Evolutionary conservation across 306 rosid species (phyloP).

Genomic region (Oemleria cerasiformis): DNA sequence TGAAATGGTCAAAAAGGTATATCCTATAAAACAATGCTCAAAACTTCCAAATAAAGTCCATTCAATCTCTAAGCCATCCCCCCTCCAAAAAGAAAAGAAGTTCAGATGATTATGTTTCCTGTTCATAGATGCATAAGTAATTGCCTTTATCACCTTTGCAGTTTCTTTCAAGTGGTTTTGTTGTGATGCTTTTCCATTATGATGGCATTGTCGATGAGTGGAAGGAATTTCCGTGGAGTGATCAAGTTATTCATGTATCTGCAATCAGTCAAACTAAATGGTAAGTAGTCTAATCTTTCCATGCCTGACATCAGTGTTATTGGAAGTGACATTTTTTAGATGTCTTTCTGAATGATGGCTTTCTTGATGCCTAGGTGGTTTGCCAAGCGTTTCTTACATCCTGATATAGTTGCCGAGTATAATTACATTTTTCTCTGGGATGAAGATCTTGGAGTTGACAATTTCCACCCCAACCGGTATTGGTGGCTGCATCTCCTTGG

Average conservation of each 20-base stretch:
- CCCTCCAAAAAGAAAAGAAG: background rate
- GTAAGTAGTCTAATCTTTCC: slow-evolving; percentile 35
- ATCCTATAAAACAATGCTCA: background rate
- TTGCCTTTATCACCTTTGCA: slow-evolving; percentile 28
- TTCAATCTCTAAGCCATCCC: background rate
- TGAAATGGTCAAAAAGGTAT: slow-evolving; percentile 83
- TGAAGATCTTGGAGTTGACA: slow-evolving; percentile 89
- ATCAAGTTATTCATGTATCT: slow-evolving; percentile 60
- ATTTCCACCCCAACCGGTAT: slow-evolving; percentile 69
- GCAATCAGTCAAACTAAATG: slow-evolving; percentile 75
- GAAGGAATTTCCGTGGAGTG: slow-evolving; percentile 63
- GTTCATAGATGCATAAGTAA: slow-evolving; percentile 1
- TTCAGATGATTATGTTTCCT: background rate
- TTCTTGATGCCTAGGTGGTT: slow-evolving; percentile 73
- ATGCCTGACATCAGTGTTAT: slow-evolving; percentile 6
- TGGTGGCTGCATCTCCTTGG: slow-evolving; percentile 18
- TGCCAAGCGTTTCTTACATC: slow-evolving; percentile 96
- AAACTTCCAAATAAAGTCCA: background rate
- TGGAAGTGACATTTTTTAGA: slow-evolving; percentile 9
- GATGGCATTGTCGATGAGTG: slow-evolving; percentile 68
- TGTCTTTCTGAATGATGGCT: slow-evolving; percentile 11
- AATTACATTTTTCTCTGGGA: slow-evolving; percentile 92
- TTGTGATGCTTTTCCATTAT: slow-evolving; percentile 85
- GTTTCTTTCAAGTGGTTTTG: slow-evolving; percentile 66
- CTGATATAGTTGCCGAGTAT: slow-evolving; percentile 84